Base-by-base conservation (phyloP, 106 monocot genomes). In the Vanilla planifolia region DNA sequence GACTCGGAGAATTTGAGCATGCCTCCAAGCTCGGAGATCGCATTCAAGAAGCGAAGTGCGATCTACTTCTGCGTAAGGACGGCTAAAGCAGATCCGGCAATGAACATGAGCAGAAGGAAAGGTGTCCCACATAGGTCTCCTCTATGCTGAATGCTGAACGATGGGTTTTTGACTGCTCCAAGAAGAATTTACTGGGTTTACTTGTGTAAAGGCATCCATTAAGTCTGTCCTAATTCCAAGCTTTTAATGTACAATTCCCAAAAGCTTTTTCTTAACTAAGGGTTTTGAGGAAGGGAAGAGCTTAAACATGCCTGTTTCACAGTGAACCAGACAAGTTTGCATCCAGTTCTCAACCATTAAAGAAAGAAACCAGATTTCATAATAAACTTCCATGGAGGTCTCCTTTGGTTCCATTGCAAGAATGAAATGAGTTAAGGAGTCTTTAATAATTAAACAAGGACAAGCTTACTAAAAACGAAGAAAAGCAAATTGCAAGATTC, bases 91-190 rank as follows among this genome's bases (percentile, higher is more conserved):
- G 89, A 83, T 23, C 64, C 72, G 60, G 43, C 63, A 30, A 46
- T 66, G 57, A 90, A 69, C 56, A 80, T 86, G 73, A 95, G 78
- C 78, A 89, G 86, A 71, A 95, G 89, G 78, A 95, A 95, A 76
- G 83, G 89, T 28, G 75, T 76, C 28, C 95, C 95, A 21, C 83
- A 84, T 28, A 86, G 95, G 62, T 95, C 95, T 48, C 95, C 95
- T 41, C 67, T 95, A 29, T 90, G 95, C 65, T 95, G 51, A 51
- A 37, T n/a, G 20, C 22, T 21, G 46, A 47, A 20, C 20, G 22
- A 47, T 47, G 22, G 22, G 42, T 16, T 42, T 42, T 15, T 42
- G 10, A 14, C 15, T 42, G 42, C 42, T 42, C 16, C 42, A 14
- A 14, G 11, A 2, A 42, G 42, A 14, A 0, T 16, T 16, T 11